Evolutionary conservation across 495 filamentous ascomycete genomes (phyloP).

Genomic region (Penicillium dipodomyicola): DNA sequence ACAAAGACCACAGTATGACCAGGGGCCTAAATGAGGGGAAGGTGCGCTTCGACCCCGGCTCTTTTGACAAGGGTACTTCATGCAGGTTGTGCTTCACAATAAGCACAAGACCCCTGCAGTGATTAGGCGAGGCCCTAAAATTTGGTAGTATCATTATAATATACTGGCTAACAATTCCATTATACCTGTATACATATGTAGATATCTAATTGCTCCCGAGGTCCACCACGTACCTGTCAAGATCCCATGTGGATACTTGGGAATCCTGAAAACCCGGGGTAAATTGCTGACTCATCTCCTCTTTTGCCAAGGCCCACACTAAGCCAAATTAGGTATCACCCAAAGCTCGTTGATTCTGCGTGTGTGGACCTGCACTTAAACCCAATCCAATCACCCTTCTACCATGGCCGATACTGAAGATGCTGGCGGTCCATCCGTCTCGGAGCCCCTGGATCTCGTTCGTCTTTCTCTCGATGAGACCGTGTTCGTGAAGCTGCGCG

Average conservation of each 20-base stretch:
- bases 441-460: conserved; percentile 92
- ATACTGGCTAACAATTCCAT: background rate
- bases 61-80: conserved; percentile 8
- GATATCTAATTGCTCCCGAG: background rate
- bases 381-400: conserved; percentile 4
- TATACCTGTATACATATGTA: background rate
- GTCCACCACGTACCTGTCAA: background rate
- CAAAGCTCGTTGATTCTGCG: conserved; percentile 24
- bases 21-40: conserved; percentile 14
- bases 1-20: conserved; percentile 2
- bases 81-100: conserved; percentile 12
- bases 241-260: conserved; percentile 9
- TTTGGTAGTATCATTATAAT: background rate
- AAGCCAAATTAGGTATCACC: conserved; percentile 19
- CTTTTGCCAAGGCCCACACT: conserved; percentile 6
- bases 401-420: conserved; percentile 74
- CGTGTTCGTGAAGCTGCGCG: conserved; percentile 94
- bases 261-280: conserved; percentile 19
- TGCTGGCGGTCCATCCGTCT: conserved; percentile 56
- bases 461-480: conserved; percentile 90
- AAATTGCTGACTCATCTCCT: conserved; percentile 21
- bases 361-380: conserved; percentile 8
- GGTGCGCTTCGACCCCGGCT: conserved; percentile 23
- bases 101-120: conserved; percentile 5
- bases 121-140: background rate